Evolutionary conservation across 2,329 filamentous ascomycete genomes (phyloP).

Genomic region (Colletotrichum tropicicola): DNA sequence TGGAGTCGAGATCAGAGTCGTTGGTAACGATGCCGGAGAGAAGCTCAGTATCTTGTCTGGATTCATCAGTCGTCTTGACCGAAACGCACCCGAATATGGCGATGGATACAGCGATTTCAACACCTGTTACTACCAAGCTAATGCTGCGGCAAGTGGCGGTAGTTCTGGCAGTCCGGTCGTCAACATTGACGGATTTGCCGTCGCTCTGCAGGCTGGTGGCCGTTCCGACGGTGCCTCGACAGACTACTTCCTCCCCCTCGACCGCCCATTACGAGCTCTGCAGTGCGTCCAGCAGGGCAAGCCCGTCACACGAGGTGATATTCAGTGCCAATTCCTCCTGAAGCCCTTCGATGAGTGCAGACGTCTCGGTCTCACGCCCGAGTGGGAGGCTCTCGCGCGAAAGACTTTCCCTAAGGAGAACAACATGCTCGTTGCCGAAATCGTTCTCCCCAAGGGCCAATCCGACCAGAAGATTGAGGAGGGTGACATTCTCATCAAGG

Average conservation of each 20-base stretch:
- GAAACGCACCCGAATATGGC: slow-evolving; percentile 97
- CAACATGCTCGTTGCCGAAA: slow-evolving; percentile 96
- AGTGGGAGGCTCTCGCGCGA: slow-evolving; percentile 88
- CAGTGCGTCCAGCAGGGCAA: slow-evolving; percentile 82
- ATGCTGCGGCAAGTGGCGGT: slow-evolving; percentile 93
- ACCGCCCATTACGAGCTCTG: slow-evolving; percentile 87
- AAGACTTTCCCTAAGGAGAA: slow-evolving; percentile 90
- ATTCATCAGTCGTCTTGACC: slow-evolving; percentile 93
- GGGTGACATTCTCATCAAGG: slow-evolving; percentile 91
- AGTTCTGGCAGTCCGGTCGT: slow-evolving; percentile 99
- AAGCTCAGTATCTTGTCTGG: slow-evolving; percentile 98
- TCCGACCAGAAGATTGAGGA: slow-evolving; percentile 89
- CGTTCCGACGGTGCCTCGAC: slow-evolving; percentile 94
- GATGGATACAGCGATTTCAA: slow-evolving; percentile 99
- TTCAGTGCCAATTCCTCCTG: slow-evolving; percentile 95
- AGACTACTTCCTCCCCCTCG: slow-evolving; percentile 95
- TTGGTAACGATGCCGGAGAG: slow-evolving; percentile 98
- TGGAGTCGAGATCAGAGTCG: slow-evolving; percentile 93
- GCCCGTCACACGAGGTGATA: slow-evolving; percentile 88
- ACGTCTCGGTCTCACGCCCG: slow-evolving; percentile 81
- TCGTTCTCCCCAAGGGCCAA: slow-evolving; percentile 90
- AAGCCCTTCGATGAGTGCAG: slow-evolving; percentile 98
- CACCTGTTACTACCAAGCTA: slow-evolving; percentile 95
- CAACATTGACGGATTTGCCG: slow-evolving; percentile 90
- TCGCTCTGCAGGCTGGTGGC: slow-evolving; percentile 93